Conservation (phyloP, 1,284 basidiomycete genomes). For the Moesziomyces sp. region DNA sequence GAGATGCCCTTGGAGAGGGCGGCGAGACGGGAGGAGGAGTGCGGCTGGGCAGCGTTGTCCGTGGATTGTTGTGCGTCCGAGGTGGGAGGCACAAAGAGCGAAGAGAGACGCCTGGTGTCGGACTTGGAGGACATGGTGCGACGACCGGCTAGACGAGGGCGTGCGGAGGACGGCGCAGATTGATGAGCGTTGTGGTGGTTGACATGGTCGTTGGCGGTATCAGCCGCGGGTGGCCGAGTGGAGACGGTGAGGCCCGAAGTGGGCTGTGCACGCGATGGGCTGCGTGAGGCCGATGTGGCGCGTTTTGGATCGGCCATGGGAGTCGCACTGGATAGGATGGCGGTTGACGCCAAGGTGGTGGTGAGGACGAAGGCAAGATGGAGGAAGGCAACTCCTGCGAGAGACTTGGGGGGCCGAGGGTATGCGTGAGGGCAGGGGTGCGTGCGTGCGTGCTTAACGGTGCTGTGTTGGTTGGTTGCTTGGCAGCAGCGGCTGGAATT, state of each 20-base stretch:
- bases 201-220: background rate
- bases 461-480: too few relatives aligned
- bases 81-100: conserved; percentile 32
- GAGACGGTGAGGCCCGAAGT: conserved; percentile 35
- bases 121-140: conserved; percentile 40
- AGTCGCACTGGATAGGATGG: too few relatives aligned
- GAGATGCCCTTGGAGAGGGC: conserved; percentile 19
- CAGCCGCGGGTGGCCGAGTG: conserved; percentile 3
- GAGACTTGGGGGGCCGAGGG: too few relatives aligned
- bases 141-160: conserved; percentile 28
- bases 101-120: conserved; percentile 31
- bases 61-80: background rate
- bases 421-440: too few relatives aligned
- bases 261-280: background rate
- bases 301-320: too few relatives aligned
- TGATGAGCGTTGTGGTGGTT: conserved; percentile 7
- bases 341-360: too few relatives aligned
- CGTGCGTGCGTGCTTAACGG: too few relatives aligned
- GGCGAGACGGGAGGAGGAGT: conserved; percentile 21
- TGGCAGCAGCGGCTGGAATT: too few relatives aligned
- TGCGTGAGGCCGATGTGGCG: too few relatives aligned
- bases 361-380: too few relatives aligned
- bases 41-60: background rate
- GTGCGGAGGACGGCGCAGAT: conserved; percentile 37
- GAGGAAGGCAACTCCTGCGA: too few relatives aligned